Evolutionary conservation across 2,329 filamentous ascomycete genomes (phyloP), one percentile per base, ranked within the genome.

Genomic region (Fusarium circinatum): DNA sequence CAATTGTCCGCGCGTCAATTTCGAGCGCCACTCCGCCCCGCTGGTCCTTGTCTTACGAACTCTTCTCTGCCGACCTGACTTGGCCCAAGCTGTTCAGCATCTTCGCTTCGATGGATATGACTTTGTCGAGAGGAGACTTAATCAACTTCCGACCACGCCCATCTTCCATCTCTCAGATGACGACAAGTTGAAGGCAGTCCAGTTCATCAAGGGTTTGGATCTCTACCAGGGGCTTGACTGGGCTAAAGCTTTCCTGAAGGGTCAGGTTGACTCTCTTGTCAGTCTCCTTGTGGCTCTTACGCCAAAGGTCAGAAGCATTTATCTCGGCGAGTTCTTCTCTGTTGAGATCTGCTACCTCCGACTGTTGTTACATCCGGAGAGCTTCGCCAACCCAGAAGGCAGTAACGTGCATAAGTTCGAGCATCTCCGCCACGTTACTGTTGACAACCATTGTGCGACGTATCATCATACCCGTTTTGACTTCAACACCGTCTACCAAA

Each of bases 331-430:
- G 1, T 30, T 48, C 10, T 60, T 59, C 7, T 24, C 45, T 7
- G 20, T 38, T 17, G 45, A 68, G 5, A 24, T 45, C 6, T 10
- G 3, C 13, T 48, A n/a, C 1, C 28, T 65, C 15, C 41, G 22
- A 22, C 1, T 32, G 10, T 5, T 68, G 11, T 10, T 68, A 4
- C 3, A 1, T 10, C 44, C 44, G 0, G 44, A 7, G 34, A 42
- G 8, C 14, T 30, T 17, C 26, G 15, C 6, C 4, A 7, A 1
- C 32, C 17, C 6, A 14, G n/a, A 1, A 3, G n/a, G 22, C 6
- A 24, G 20, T 1, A 34, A 22, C 3, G 20, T 67, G 7, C 64
- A 62, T 0, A 24, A 18, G 0, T 39, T 65, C 11, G 26, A 52
- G 14, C 30, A 55, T 17, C 54, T 68, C 8, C 30, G 18, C 15